phyloP scores from a whole-genome alignment of 1,284 basidiomycete genomes.

The Vanrija sp. region DNA sequence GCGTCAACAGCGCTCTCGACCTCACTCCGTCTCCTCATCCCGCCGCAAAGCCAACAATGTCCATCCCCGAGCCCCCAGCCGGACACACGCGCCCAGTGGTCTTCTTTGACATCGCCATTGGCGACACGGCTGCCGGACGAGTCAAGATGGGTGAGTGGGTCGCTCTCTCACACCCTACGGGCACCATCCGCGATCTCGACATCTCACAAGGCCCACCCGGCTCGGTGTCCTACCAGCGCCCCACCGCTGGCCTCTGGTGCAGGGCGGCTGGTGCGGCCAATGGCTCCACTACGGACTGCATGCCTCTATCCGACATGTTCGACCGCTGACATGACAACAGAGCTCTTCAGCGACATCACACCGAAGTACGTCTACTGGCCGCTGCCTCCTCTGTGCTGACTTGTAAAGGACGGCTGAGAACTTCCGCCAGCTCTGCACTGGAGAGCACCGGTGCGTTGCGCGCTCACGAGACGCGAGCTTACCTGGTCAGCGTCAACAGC shows the following conservation, averaged over 20 bases:
- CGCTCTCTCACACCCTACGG: no score
- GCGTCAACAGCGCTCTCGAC: neutral
- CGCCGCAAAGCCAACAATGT: constrained; percentile 11
- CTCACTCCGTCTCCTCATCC: neutral
- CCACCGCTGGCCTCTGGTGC: no score
- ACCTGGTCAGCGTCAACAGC: constrained; percentile 63
- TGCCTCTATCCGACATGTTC: no score
- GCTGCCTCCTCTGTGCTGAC: neutral
- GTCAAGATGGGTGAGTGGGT: constrained; percentile 72
- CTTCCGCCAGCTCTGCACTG: constrained; percentile 94
- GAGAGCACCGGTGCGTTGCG: constrained; percentile 72
- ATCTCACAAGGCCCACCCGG: no score
- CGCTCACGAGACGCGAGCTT: constrained; percentile 1
- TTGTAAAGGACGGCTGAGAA: constrained; percentile 82
- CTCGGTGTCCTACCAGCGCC: no score
- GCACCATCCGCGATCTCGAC: no score
- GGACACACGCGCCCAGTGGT: constrained; percentile 69
- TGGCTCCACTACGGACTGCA: no score
- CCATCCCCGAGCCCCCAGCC: constrained; percentile 42
- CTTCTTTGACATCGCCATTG: constrained; percentile 94
- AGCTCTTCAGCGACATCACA: constrained; percentile 46
- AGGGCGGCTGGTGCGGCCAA: no score
- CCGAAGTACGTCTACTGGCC: constrained; percentile 31
- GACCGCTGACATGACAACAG: constrained; percentile 8
- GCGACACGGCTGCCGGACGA: constrained; percentile 87